These are phyloP conservation scores for Mrakia frigida DNA, from an alignment of 768 basidiomycete species.

Conservation along the genomic window DNA sequence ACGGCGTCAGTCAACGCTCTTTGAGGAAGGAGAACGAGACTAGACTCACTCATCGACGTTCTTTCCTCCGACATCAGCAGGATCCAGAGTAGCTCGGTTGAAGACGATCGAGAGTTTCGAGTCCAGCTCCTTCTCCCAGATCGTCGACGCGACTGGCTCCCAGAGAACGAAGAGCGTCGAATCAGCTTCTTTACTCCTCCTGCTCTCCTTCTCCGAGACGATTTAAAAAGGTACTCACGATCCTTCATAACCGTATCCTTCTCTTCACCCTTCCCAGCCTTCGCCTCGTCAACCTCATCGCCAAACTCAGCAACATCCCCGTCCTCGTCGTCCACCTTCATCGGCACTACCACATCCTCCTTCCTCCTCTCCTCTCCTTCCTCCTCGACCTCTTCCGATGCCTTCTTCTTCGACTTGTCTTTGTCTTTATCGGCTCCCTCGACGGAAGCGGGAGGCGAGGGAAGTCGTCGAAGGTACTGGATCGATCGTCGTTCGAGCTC, in stretches of 20 bases:
- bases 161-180: not conserved
- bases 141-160: slow-evolving; percentile 15
- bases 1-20: slow-evolving; percentile 25
- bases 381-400: slow-evolving; percentile 32
- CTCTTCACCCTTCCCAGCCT: slow-evolving; percentile 31
- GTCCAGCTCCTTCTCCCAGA: slow-evolving; percentile 83
- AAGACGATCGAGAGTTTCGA: slow-evolving; percentile 69
- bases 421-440: not conserved
- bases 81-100: slow-evolving; percentile 71
- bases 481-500: slow-evolving; percentile 93
- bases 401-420: slow-evolving; percentile 44
- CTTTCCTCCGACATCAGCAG: slow-evolving; percentile 82
- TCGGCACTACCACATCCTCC: slow-evolving; percentile 41
- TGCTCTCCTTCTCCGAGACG: not conserved
- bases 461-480: slow-evolving; percentile 63
- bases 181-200: not conserved
- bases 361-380: slow-evolving; percentile 37
- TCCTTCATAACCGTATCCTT: slow-evolving; percentile 2
- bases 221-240: not conserved
- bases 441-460: slow-evolving; percentile 28
- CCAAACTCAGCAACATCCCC: not conserved
- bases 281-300: not conserved
- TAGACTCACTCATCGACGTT: slow-evolving; percentile 73
- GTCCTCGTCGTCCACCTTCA: slow-evolving; percentile 9
- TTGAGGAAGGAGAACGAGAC: slow-evolving; percentile 17